A percentile compares a stretch with the other conserved stretches of the same genome.
Evolutionary conservation across 2,329 filamentous ascomycete genomes (phyloP).

Genomic region (Aureobasidium leucospermi): DNA sequence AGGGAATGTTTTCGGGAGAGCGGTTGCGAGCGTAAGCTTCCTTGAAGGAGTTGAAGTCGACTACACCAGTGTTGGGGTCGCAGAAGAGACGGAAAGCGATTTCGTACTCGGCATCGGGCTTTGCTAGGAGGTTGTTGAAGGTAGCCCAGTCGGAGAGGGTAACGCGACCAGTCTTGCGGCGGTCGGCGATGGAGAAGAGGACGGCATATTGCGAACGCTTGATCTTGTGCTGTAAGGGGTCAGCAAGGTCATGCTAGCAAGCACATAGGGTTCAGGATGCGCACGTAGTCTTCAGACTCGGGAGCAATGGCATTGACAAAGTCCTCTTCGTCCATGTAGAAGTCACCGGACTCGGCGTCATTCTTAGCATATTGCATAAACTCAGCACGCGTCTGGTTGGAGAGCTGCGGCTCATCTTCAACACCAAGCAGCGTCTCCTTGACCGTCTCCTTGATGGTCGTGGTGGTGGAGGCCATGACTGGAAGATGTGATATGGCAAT

Average conservation of each 20-base stretch:
- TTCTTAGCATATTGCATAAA: constrained; percentile 71
- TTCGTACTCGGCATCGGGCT: constrained; percentile 97
- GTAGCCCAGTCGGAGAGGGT: constrained; percentile 79
- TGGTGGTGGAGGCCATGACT: constrained; percentile 22
- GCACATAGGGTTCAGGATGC: neutral
- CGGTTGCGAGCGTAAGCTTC: constrained; percentile 82
- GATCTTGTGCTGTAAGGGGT: constrained; percentile 75
- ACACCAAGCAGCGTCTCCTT: constrained; percentile 58
- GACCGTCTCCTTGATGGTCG: constrained; percentile 62
- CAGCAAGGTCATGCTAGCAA: neutral
- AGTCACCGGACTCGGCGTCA: constrained; percentile 67
- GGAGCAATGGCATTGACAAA: constrained; percentile 90
- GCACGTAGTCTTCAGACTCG: constrained; percentile 77
- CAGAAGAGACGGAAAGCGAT: constrained; percentile 98
- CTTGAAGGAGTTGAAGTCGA: constrained; percentile 86
- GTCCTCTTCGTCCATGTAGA: constrained; percentile 73
- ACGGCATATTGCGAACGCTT: constrained; percentile 91
- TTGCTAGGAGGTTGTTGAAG: constrained; percentile 88
- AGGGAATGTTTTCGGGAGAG: constrained; percentile 75
- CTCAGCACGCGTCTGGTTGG: constrained; percentile 64
- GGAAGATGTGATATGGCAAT: neutral
- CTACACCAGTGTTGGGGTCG: constrained; percentile 69
- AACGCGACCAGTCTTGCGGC: constrained; percentile 63
- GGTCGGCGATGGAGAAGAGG: constrained; percentile 86
- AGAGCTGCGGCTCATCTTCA: constrained; percentile 51